phyloP scores from a whole-genome alignment of 2,329 filamentous ascomycete species.

The Xylariaceae sp. region DNA sequence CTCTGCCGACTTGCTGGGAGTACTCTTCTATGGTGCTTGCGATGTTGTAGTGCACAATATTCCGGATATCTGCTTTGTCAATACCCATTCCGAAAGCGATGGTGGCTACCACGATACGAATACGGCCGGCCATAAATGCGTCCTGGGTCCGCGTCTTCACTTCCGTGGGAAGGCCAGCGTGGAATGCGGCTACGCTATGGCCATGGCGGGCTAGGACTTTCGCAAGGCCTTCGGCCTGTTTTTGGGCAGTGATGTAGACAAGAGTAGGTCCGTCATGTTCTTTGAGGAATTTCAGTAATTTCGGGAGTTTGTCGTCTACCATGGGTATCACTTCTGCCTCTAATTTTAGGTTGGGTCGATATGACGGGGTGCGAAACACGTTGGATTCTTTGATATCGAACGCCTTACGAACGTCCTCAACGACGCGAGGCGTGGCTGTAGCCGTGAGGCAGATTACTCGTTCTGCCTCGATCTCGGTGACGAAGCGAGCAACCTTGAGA shows the following conservation, averaged over 20 bases:
- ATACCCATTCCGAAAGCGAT: slow-evolving; percentile 60
- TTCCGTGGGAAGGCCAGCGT: slow-evolving; percentile 47
- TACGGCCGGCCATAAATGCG: slow-evolving; percentile 45
- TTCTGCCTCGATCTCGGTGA: slow-evolving; percentile 52
- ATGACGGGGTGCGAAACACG: slow-evolving; percentile 56
- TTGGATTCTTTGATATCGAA: slow-evolving; percentile 48
- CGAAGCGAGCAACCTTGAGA: slow-evolving; percentile 48
- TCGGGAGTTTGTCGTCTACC: slow-evolving; percentile 43
- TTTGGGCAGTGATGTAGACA: slow-evolving; percentile 58
- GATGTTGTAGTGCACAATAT: slow-evolving; percentile 51
- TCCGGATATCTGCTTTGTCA: slow-evolving; percentile 53
- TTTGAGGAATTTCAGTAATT: slow-evolving; percentile 46
- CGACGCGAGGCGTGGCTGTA: slow-evolving; percentile 55
- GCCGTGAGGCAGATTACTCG: slow-evolving; percentile 58
- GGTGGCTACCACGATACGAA: slow-evolving; percentile 49
- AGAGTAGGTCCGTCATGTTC: slow-evolving; percentile 52
- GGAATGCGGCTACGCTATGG: slow-evolving; percentile 44
- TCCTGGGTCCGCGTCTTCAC: slow-evolving; percentile 47
- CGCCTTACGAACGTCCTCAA: slow-evolving; percentile 49
- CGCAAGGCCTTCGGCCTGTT: slow-evolving; percentile 46
- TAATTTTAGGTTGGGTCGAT: slow-evolving; percentile 55
- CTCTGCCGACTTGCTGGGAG: slow-evolving; percentile 54
- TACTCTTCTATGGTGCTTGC: slow-evolving; percentile 53
- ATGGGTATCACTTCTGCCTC: slow-evolving; percentile 43
- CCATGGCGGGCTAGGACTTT: slow-evolving; percentile 34